Evolutionary conservation across 495 filamentous ascomycete genomes (phyloP).

Genomic region (Aspergillus affinis): DNA sequence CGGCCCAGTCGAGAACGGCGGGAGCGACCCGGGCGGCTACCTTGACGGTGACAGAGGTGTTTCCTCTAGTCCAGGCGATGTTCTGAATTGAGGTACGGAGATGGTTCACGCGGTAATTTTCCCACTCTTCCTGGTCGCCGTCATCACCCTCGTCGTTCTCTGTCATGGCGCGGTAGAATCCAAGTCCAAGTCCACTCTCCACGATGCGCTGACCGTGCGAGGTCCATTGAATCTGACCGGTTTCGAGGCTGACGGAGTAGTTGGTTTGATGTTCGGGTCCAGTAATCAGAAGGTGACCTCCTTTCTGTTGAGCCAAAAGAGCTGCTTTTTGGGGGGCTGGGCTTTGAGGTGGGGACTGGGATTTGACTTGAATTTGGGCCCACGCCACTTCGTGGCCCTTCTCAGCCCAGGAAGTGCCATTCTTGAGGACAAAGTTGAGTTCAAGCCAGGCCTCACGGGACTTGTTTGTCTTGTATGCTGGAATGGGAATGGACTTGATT

Average conservation of each 20-base stretch:
- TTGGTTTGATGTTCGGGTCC: neutral
- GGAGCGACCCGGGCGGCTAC: slow-evolving; percentile 47
- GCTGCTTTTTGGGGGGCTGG: slow-evolving; percentile 11
- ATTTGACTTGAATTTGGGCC: slow-evolving; percentile 43
- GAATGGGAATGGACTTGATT: neutral
- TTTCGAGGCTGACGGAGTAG: slow-evolving; percentile 22
- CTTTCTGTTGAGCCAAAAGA: slow-evolving; percentile 10
- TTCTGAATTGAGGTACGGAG: slow-evolving; percentile 44
- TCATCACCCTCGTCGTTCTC: slow-evolving; percentile 57
- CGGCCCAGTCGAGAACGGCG: slow-evolving; percentile 52
- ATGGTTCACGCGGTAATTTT: slow-evolving; percentile 27
- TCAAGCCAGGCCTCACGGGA: slow-evolving; percentile 42
- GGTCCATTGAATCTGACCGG: slow-evolving; percentile 21
- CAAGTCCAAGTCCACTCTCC: slow-evolving; percentile 22
- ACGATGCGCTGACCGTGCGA: slow-evolving; percentile 13
- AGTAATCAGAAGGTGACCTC: slow-evolving; percentile 1
- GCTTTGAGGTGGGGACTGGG: slow-evolving; percentile 24
- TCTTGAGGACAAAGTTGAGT: slow-evolving; percentile 41
- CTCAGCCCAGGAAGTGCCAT: slow-evolving; percentile 43
- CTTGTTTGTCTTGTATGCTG: slow-evolving; percentile 29
- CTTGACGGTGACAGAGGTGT: slow-evolving; percentile 7
- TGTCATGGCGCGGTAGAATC: slow-evolving; percentile 38
- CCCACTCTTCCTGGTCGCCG: slow-evolving; percentile 26
- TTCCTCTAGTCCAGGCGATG: slow-evolving; percentile 33
- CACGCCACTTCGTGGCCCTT: slow-evolving; percentile 51